Conservation (phyloP, 306 rosid species). For the Cucumis melo region DNA sequence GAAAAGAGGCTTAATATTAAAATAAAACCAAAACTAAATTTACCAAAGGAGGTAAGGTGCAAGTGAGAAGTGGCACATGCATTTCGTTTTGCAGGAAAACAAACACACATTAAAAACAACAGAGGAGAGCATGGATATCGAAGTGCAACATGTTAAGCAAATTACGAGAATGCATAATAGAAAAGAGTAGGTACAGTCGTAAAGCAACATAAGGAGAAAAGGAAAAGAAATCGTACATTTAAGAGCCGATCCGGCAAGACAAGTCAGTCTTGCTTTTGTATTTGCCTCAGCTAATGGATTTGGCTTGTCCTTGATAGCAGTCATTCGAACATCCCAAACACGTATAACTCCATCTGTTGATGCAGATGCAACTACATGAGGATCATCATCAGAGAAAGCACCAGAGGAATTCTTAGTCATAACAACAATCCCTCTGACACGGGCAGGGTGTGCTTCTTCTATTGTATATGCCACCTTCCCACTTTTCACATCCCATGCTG, state of each 20-base stretch:
- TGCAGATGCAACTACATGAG: conserved; percentile 65
- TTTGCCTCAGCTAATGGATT: conserved; percentile 66
- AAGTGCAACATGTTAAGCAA: not conserved
- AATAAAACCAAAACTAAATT: too few species aligned
- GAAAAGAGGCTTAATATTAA: too few species aligned
- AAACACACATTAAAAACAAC: not conserved
- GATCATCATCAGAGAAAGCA: conserved; percentile 38
- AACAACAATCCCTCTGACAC: conserved; percentile 73
- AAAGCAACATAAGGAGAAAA: not conserved
- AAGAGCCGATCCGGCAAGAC: conserved; percentile 75
- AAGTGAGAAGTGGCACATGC: not conserved
- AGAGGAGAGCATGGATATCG: not conserved
- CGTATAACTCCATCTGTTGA: conserved; percentile 81
- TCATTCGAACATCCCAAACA: conserved; percentile 92
- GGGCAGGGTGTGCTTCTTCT: conserved; percentile 62
- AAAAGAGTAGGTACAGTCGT: not conserved
- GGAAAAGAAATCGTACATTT: conserved; percentile 35
- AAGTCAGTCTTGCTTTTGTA: conserved; percentile 71
- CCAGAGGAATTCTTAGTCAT: conserved; percentile 31
- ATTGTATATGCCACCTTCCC: conserved; percentile 65
- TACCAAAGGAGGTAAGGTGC: not conserved
- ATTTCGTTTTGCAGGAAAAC: not conserved
- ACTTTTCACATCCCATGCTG: conserved; percentile 74
- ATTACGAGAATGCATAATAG: not conserved
- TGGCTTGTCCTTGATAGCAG: conserved; percentile 34